Percentiles rank a stretch among this genome's conserved stretches.
phyloP scores from a whole-genome alignment of 2,329 filamentous ascomycete genomes.

The Curvularia lunata region DNA sequence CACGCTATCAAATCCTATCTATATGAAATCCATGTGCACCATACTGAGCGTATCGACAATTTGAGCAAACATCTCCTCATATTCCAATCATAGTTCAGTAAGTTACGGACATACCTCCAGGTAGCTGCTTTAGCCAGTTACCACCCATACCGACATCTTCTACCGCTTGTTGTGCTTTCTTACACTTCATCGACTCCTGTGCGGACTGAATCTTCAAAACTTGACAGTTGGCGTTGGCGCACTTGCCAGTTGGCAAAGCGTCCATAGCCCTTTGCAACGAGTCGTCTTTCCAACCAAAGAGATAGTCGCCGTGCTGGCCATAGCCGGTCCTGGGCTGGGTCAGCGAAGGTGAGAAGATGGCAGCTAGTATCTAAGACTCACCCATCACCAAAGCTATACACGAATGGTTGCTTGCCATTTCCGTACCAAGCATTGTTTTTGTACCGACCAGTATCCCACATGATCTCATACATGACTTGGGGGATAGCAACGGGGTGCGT shows the following conservation, averaged over 20 bases:
- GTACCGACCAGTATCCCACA: slow-evolving; percentile 51
- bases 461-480: slow-evolving; percentile 56
- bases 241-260: slow-evolving; percentile 35
- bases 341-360: not conserved
- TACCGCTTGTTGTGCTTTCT: slow-evolving; percentile 54
- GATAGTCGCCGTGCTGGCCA: slow-evolving; percentile 34
- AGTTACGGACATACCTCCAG: slow-evolving; percentile 34
- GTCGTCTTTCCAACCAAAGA: slow-evolving; percentile 41
- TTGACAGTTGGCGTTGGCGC: slow-evolving; percentile 39
- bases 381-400: slow-evolving; percentile 39
- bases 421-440: slow-evolving; percentile 32
- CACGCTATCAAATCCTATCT: not conserved
- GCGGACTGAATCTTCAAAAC: slow-evolving; percentile 41
- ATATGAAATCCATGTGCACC: not conserved
- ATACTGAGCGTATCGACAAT: not conserved
- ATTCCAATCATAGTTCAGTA: slow-evolving; percentile 6
- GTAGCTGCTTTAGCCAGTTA: slow-evolving; percentile 38
- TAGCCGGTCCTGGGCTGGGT: slow-evolving; percentile 14
- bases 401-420: slow-evolving; percentile 36
- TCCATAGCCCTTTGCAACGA: slow-evolving; percentile 41
- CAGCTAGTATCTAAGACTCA: slow-evolving; percentile 11
- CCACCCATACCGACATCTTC: slow-evolving; percentile 51
- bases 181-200: slow-evolving; percentile 33
- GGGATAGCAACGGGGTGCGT: slow-evolving; percentile 55
- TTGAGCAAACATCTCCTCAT: not conserved